These are phyloP conservation scores for Camellia lanceoleosa DNA, from an alignment of 148 eudicot species.

Conservation along the genomic window DNA sequence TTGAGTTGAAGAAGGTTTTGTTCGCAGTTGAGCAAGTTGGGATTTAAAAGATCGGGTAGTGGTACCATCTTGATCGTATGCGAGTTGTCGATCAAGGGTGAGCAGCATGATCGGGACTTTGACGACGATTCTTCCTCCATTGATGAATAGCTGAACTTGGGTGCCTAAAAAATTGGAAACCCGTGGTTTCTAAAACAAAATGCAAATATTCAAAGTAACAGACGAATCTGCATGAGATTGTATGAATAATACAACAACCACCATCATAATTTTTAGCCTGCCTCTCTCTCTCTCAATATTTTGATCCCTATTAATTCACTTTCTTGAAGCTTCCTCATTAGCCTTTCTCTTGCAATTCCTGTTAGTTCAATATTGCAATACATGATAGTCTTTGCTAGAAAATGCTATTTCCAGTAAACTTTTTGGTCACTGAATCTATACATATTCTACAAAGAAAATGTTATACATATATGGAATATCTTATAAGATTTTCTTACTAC, in stretches of 20 bases:
- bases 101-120: conserved; percentile 20
- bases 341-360: neutral
- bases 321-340: too few species aligned
- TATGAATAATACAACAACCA: neutral
- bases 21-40: conserved; percentile 18
- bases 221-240: neutral
- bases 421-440: too few species aligned
- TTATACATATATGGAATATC: too few species aligned
- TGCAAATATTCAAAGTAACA: neutral
- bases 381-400: too few species aligned
- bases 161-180: conserved; percentile 31
- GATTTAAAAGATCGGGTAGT: conserved; percentile 14
- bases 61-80: conserved; percentile 27
- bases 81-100: conserved; percentile 15
- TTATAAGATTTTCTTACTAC: too few species aligned
- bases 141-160: conserved; percentile 30
- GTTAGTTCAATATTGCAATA: neutral
- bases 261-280: neutral
- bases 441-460: too few species aligned
- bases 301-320: too few species aligned
- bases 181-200: neutral
- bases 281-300: neutral
- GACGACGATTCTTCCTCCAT: conserved; percentile 25
- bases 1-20: conserved; percentile 22
- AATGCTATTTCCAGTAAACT: too few species aligned